Conservation (phyloP, 1,139 yeast genomes). For the Diutina sp. region DNA sequence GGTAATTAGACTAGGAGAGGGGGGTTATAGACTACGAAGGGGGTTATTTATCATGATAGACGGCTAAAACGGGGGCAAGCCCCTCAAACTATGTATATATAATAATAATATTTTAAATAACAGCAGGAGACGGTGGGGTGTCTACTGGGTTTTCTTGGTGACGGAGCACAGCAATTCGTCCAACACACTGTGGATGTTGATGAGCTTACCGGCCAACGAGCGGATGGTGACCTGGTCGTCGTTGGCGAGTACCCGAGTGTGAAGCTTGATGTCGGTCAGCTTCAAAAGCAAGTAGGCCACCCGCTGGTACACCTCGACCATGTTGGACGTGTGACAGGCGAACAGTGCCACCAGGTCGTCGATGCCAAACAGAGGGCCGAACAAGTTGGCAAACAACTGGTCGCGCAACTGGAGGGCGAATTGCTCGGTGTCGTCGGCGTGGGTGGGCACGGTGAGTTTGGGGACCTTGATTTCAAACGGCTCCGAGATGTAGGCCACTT, state of each 20-base stretch:
- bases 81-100: neutral
- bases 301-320: constrained; percentile 19
- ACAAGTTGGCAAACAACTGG: constrained; percentile 19
- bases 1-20: constrained; percentile 11
- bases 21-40: neutral
- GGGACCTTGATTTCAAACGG: constrained; percentile 54
- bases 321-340: constrained; percentile 16
- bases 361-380: constrained; percentile 9
- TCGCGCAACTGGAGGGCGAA: constrained; percentile 21
- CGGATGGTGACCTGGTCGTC: constrained; percentile 16
- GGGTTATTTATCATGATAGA: neutral
- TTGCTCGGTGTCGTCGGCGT: constrained; percentile 9
- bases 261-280: constrained; percentile 27
- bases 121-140: neutral
- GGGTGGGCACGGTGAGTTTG: constrained; percentile 23
- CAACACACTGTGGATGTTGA: constrained; percentile 28
- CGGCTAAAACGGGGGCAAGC: neutral
- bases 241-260: constrained; percentile 24
- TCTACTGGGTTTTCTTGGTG: constrained; percentile 5
- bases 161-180: constrained; percentile 24
- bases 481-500: constrained; percentile 51
- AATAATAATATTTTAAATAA: too few relatives aligned
- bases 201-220: constrained; percentile 27
- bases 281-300: constrained; percentile 22
- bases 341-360: constrained; percentile 15